phyloP scores from a whole-genome alignment of 805 yeast species.

The Hanseniaspora lachancei region DNA sequence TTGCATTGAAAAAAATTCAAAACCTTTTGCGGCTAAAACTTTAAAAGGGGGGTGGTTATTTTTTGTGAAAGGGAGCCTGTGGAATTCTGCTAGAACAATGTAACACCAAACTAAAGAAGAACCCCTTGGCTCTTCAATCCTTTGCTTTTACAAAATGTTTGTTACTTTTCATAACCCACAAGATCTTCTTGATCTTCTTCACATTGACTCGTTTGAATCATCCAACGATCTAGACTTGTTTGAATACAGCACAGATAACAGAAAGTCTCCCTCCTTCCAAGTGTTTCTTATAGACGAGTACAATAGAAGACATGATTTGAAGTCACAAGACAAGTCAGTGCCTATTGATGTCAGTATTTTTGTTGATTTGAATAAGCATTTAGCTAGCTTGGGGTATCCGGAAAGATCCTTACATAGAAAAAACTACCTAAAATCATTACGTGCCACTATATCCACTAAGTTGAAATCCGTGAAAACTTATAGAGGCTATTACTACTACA shows the following conservation, averaged over 20 bases:
- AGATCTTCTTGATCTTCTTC: conserved; percentile 4
- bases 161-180: neutral
- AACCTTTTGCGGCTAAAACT: no score
- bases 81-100: neutral
- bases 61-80: neutral
- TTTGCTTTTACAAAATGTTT: neutral
- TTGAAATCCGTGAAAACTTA: neutral
- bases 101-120: neutral
- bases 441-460: neutral
- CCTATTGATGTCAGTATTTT: neutral
- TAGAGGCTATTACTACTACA: conserved; percentile 4
- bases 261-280: neutral
- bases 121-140: neutral
- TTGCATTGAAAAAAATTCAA: no score
- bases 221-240: neutral
- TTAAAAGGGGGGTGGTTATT: no score
- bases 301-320: neutral
- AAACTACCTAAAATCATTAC: neutral
- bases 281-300: neutral
- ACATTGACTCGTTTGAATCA: neutral
- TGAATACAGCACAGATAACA: neutral
- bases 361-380: neutral
- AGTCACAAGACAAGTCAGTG: neutral
- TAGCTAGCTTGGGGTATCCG: neutral
- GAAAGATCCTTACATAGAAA: neutral